These are phyloP conservation scores for Aspergillus cristatus DNA, from an alignment of 495 filamentous ascomycete species.

Conservation along the genomic window DNA sequence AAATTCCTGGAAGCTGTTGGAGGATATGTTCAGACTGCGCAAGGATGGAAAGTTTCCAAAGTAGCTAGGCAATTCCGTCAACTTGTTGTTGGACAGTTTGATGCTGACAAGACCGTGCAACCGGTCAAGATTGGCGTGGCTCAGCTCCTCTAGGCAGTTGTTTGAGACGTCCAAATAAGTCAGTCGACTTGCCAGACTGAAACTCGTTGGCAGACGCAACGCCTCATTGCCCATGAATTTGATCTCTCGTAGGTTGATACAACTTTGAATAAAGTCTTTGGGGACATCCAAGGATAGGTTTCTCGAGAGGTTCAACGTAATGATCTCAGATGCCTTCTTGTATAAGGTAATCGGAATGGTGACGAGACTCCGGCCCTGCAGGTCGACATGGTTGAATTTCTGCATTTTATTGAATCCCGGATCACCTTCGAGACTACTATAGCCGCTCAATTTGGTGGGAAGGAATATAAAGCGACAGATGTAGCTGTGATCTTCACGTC, in stretches of 20 bases:
- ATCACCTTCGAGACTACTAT: constrained; percentile 60
- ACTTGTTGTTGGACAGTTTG: constrained; percentile 85
- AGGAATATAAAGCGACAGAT: constrained; percentile 92
- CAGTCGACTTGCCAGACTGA: constrained; percentile 70
- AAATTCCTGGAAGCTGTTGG: constrained; percentile 80
- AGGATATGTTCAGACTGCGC: constrained; percentile 79
- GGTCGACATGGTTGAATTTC: constrained; percentile 88
- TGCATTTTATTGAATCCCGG: constrained; percentile 70
- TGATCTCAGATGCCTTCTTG: constrained; percentile 83
- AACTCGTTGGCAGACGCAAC: constrained; percentile 72
- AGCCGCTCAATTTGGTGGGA: constrained; percentile 74
- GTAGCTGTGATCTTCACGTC: constrained; percentile 96
- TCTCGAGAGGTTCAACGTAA: constrained; percentile 83
- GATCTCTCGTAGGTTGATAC: constrained; percentile 85
- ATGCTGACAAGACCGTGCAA: constrained; percentile 74
- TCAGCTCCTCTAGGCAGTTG: constrained; percentile 79
- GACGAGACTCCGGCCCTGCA: constrained; percentile 82
- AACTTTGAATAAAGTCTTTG: constrained; percentile 92
- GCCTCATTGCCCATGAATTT: constrained; percentile 91
- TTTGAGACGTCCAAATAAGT: constrained; percentile 92
- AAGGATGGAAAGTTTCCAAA: constrained; percentile 70
- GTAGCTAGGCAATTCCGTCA: constrained; percentile 65
- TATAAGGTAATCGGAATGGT: constrained; percentile 94
- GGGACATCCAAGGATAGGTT: constrained; percentile 91
- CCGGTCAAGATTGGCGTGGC: constrained; percentile 66